Evolutionary conservation across 2,329 filamentous ascomycete species (phyloP).

Genomic region (Colletotrichum theobromicola): DNA sequence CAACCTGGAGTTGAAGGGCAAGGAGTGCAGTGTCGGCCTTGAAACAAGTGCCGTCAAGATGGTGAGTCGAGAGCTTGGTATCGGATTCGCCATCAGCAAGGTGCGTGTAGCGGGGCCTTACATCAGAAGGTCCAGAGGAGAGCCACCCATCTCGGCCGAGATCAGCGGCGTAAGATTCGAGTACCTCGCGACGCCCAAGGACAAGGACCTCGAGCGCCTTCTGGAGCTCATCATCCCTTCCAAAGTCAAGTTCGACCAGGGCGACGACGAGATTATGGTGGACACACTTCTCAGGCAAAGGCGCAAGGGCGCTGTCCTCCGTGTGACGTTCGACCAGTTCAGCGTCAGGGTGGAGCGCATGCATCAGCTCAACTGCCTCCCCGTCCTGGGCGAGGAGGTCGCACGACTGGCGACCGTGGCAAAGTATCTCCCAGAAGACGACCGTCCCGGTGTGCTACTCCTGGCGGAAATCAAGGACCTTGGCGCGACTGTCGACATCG

Average conservation of each 20-base stretch:
- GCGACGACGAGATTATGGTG: slow-evolving; percentile 91
- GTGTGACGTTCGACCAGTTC: slow-evolving; percentile 69
- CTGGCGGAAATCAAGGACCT: slow-evolving; percentile 71
- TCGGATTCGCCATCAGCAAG: slow-evolving; percentile 77
- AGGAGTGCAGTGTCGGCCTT: slow-evolving; percentile 74
- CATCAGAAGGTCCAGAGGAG: slow-evolving; percentile 53
- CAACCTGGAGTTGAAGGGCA: slow-evolving; percentile 77
- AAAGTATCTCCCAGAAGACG: slow-evolving; percentile 95
- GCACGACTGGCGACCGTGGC: slow-evolving; percentile 84
- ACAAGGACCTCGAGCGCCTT: slow-evolving; percentile 81
- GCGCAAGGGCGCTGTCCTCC: slow-evolving; percentile 82
- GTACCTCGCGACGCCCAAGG: slow-evolving; percentile 74
- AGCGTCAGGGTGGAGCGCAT: slow-evolving; percentile 68
- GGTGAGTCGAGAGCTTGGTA: slow-evolving; percentile 73
- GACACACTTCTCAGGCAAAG: slow-evolving; percentile 89
- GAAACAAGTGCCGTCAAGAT: slow-evolving; percentile 84
- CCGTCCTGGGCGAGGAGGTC: slow-evolving; percentile 78
- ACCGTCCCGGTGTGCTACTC: slow-evolving; percentile 85
- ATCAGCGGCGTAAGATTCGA: slow-evolving; percentile 73
- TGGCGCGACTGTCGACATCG: slow-evolving; percentile 66
- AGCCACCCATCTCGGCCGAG: slow-evolving; percentile 67
- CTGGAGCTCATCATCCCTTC: slow-evolving; percentile 90
- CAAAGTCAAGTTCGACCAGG: slow-evolving; percentile 83
- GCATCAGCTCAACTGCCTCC: slow-evolving; percentile 69
- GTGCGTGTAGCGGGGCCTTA: slow-evolving; percentile 78